These are phyloP conservation scores for Cercospora sp. DNA, from an alignment of 2,329 filamentous ascomycete genomes.

Conservation along the genomic window DNA sequence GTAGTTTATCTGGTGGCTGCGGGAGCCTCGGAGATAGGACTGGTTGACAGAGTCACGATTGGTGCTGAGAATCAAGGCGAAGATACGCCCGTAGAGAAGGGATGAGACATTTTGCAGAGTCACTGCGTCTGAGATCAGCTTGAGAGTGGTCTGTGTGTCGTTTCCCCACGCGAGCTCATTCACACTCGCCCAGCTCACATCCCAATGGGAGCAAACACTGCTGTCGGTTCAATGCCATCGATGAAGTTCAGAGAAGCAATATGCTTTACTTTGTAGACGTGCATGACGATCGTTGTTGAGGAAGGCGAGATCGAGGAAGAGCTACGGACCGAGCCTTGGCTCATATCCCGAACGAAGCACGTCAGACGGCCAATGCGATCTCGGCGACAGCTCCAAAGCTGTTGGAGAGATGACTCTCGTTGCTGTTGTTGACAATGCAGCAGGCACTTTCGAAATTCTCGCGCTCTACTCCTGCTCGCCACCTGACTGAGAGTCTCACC, in stretches of 20 bases:
- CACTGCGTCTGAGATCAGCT: neutral
- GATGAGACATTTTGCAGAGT: neutral
- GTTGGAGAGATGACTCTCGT: conserved; percentile 9
- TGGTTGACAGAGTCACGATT: neutral
- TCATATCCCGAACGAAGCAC: conserved; percentile 6
- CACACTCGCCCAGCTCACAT: neutral
- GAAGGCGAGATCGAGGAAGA: neutral
- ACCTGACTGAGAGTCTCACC: neutral
- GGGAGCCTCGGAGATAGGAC: neutral
- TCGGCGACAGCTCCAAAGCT: conserved; percentile 12
- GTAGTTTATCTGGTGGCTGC: conserved; percentile 3
- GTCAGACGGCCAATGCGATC: conserved; percentile 16
- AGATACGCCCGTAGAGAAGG: neutral
- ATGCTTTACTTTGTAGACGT: neutral
- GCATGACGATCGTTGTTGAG: conserved; percentile 1
- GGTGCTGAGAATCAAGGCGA: neutral
- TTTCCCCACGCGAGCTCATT: neutral
- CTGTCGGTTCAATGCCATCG: neutral
- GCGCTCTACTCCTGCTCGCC: neutral
- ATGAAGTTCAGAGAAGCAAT: neutral
- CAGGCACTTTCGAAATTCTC: neutral
- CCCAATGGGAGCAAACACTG: neutral
- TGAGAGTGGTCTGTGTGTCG: neutral
- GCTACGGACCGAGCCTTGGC: neutral
- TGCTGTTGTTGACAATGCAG: conserved; percentile 10